These are phyloP conservation scores for Nematocida sp. DNA, from an alignment of 371 early-diverging fungal species.

Conservation along the genomic window DNA sequence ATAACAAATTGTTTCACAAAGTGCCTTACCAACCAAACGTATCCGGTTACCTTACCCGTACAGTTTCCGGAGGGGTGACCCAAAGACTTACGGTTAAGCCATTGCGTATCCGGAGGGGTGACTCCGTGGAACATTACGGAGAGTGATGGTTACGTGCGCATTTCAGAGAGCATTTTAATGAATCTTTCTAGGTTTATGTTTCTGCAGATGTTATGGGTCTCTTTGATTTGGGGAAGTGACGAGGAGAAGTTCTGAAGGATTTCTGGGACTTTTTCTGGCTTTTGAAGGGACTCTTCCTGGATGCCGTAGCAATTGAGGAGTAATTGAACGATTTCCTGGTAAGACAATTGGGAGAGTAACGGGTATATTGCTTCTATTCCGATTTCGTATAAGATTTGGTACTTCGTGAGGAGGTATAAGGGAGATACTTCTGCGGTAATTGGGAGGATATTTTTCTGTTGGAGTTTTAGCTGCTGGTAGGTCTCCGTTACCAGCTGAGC, in stretches of 20 bases:
- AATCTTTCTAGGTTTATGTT: conserved; percentile 16
- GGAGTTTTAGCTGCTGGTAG: too few relatives aligned
- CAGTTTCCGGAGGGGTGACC: background rate
- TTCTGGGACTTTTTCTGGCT: conserved; percentile 6
- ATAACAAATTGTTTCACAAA: too few relatives aligned
- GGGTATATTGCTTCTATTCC: conserved; percentile 15
- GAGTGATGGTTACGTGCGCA: conserved; percentile 18
- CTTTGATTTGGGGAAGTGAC: conserved; percentile 4
- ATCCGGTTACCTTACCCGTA: too few relatives aligned
- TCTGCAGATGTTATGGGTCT: conserved; percentile 35
- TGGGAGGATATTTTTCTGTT: background rate
- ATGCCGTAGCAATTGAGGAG: conserved; percentile 26
- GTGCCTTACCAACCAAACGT: too few relatives aligned
- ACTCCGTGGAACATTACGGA: too few relatives aligned
- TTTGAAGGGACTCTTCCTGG: background rate
- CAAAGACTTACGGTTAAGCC: too few relatives aligned
- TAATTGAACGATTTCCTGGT: conserved; percentile 1
- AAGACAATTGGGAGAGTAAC: background rate
- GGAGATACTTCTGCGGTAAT: conserved; percentile 5
- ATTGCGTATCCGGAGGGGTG: too few relatives aligned
- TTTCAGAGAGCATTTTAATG: conserved; percentile 2
- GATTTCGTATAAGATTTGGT: conserved; percentile 45
- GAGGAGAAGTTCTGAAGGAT: background rate
- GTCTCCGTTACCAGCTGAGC: conserved; percentile 25
- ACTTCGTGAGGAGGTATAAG: conserved; percentile 4